Base-by-base conservation (phyloP, 805 yeast species). In the Metschnikowia bowlesiae region DNA sequence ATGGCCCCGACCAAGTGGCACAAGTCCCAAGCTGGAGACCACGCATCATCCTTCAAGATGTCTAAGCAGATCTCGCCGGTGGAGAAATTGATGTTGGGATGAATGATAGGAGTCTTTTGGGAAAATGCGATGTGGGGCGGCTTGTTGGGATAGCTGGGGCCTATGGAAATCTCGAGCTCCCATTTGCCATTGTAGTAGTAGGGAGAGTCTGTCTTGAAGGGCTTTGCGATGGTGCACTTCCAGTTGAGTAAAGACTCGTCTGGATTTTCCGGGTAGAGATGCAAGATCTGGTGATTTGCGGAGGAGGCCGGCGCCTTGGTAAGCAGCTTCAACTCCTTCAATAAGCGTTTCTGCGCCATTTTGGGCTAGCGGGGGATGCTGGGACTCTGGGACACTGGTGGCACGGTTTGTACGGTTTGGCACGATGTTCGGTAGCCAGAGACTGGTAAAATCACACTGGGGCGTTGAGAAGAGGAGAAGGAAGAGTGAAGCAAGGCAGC, bases 1-100 rank as follows among this genome's bases (percentile, higher is more conserved):
- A 85, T 75, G 1, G 89, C 89, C 14, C 78, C 73, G 42, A 84
- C 68, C 6, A 81, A 69, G 49, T 81, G 71, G 43, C 76, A 65
- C 41, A 86, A 60, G 48, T 82, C 79, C 87, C 89, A 85, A 1
- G 87, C 88, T 0, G 92, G 91, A 0, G 87, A 77, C 91, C 91
- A 86, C 52, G 72, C 72, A 14, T 69, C 76, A 40, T 55, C 62
- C 49, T 81, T 79, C 45, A 86, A 66, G 8, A 85, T 81, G 61
- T 85, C 88, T 5, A 86, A 66, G 64, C 92, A 86, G 7, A 86
- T 83, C 54, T 83, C 88, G 0, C 92, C 92, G 1, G 83, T 73
- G 48, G 59, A 60, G 9, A 64, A 38, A 49, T 69, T 66, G 46
- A 73, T 68, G 49, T 73, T 73, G 10, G 78, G 78, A 52, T 73